Conservation (phyloP, 2,329 filamentous ascomycete genomes). For the Gnomoniopsis smithogilvyi region DNA sequence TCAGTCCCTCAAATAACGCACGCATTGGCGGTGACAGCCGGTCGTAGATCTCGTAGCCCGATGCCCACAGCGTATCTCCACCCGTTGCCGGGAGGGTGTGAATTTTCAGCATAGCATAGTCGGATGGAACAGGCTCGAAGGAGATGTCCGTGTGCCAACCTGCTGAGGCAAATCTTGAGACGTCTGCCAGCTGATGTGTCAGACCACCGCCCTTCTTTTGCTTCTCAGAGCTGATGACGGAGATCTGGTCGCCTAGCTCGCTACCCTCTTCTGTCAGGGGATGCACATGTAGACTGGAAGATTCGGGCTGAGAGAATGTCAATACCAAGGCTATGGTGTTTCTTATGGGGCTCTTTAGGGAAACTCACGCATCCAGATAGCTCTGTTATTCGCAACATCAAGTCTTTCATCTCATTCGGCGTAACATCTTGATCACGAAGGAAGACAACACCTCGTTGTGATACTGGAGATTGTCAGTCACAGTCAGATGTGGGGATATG, state of each 20-base stretch:
- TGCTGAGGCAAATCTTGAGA: constrained; percentile 40
- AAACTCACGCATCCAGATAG: constrained; percentile 37
- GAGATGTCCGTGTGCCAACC: constrained; percentile 34
- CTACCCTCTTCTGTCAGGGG: constrained; percentile 50
- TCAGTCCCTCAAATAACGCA: constrained; percentile 45
- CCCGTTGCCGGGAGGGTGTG: constrained; percentile 40
- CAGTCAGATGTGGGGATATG: background rate
- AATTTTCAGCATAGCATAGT: constrained; percentile 46
- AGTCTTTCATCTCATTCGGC: constrained; percentile 39
- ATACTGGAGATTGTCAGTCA: constrained; percentile 29
- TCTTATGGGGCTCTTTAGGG: background rate
- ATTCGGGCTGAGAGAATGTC: constrained; percentile 32
- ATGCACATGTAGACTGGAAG: constrained; percentile 52
- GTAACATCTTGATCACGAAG: constrained; percentile 45
- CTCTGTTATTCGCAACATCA: constrained; percentile 40
- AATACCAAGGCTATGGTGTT: background rate
- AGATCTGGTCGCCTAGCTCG: constrained; percentile 53
- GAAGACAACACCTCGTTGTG: constrained; percentile 47
- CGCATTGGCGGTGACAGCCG: constrained; percentile 46
- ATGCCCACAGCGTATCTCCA: constrained; percentile 47
- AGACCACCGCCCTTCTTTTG: constrained; percentile 51
- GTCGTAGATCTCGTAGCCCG: constrained; percentile 52
- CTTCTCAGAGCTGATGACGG: constrained; percentile 53
- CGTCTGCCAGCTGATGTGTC: constrained; percentile 48
- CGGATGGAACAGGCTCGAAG: constrained; percentile 42